Base-by-base conservation (phyloP, 306 rosid genomes). In the Vigna reflexopilosa region DNA sequence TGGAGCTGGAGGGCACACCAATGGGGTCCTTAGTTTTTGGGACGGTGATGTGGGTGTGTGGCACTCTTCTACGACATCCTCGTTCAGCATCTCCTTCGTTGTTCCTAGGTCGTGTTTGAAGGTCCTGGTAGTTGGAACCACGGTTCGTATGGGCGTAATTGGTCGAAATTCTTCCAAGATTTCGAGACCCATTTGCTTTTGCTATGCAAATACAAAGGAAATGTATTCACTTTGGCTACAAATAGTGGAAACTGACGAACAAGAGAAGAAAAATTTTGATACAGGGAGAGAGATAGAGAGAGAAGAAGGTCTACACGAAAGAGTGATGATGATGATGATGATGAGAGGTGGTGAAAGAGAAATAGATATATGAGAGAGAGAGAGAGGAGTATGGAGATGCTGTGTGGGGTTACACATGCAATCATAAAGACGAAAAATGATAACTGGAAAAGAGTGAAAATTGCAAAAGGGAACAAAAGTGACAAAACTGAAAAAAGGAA, bases 1-100 rank as follows among this genome's bases (percentile, higher is more conserved):
- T 0, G 96, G 96, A 64, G 93, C 79, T 28, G 93, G 96, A 1
- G 93, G 96, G 14, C 96, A 91, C 40, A 80, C 83, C 75, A 73
- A 76, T 0, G 80, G 30, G 3, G 75, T 68, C 68, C 32, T 80
- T 65, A 84, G 48, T 50, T 50, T 65, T 76, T 59, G 77, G 51
- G 54, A 34, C 2, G 75, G 70, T 12, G 91, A 81, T 40, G 76
- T 89, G 12, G 96, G 96, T 9, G 90, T 89, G 36, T 9, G 77
- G 47, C 91, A 87, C 9, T 82, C 88, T 67, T 77, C 87, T 20
- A 34, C 76, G 1, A 45, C 75, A 4, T 70, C 79, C 2, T 76
- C 89, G 4, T 32, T 48, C 36, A 36, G 3, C 11, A 26, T 9
- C 67, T 86, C 83, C 3, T 70, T 50, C 28, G 75, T 67, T 54